Base-by-base conservation (phyloP, 495 filamentous ascomycete species). In the Hypoxylon cercidicola region DNA sequence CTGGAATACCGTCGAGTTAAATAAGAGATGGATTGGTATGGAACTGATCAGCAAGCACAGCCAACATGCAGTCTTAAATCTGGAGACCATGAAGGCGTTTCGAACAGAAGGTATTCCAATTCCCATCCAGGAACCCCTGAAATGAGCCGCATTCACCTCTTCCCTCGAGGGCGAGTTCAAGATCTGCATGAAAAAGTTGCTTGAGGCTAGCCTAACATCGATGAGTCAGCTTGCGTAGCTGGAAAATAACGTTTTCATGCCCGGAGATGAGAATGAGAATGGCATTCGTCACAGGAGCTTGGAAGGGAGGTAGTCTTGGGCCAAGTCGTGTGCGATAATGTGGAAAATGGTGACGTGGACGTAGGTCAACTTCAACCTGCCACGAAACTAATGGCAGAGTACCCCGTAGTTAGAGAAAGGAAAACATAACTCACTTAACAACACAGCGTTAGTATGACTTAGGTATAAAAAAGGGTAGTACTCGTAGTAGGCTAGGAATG, bases 171-270 rank as follows among this genome's bases (percentile, higher is more conserved):
- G 79, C 4, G 77, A 64, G 18, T 71, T 70, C 4, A 80, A 58
- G 45, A 72, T 65, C 57, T 81, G 78, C 79, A 80, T 81, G 21
- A 72, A 72, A 45, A 81, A 80, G 46, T 72, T 72, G 23, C 60
- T 65, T 16, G 69, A 71, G 54, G 69, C 69, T n/a, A 71, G 54
- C 54, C 69, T 71, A 10, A n/a, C 1, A n/a, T 13, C 13, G 5
- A 4, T 7, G 11, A 16, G 35, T 64, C 13, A 53, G 41, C 46
- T 35, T 19, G 37, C 10, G 1, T 4, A 40, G 13, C 12, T 1
- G 15, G 10, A 32, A 32, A 11, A 10, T 2, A 7, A 1, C 1
- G 1, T 32, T 5, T 32, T 32, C 30, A 7, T 9, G 30, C 9
- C 9, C 8, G 30, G 30, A 7, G 10, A 32, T 32, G 30, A 2